phyloP scores from a whole-genome alignment of 805 yeast species.

The Yarrowia phangngaensis region DNA sequence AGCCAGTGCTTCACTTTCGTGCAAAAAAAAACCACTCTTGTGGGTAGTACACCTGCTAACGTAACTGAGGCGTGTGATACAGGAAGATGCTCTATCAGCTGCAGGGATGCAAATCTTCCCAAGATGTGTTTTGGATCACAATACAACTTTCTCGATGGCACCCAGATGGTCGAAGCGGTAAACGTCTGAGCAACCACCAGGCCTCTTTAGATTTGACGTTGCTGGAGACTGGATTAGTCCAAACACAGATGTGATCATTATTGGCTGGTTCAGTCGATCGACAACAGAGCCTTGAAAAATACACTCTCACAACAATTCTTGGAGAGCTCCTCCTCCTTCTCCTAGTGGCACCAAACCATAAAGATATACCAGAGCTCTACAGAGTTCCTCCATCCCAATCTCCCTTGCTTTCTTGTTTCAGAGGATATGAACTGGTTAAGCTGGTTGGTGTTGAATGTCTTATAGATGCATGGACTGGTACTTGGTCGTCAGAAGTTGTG shows the following conservation, averaged over 20 bases:
- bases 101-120: constrained; percentile 32
- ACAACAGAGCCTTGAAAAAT: background rate
- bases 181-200: constrained; percentile 35
- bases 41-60: constrained; percentile 31
- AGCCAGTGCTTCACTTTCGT: constrained; percentile 37
- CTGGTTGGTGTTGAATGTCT: no score
- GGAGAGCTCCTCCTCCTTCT: constrained; percentile 18
- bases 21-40: constrained; percentile 31
- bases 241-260: constrained; percentile 28
- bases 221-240: constrained; percentile 31
- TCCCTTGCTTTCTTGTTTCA: no score
- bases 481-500: no score
- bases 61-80: constrained; percentile 37
- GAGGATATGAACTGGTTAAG: no score
- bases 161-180: constrained; percentile 37
- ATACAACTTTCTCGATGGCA: constrained; percentile 40
- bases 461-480: no score
- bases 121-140: constrained; percentile 34
- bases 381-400: constrained; percentile 12
- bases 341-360: background rate
- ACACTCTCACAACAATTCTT: background rate
- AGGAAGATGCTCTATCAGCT: constrained; percentile 34
- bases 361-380: no score
- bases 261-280: constrained; percentile 22
- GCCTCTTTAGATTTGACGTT: constrained; percentile 25